Percentiles rank a stretch among this genome's conserved stretches.
Evolutionary conservation across 495 filamentous ascomycete species (phyloP).

Genomic region (Lichina pygmaea): DNA sequence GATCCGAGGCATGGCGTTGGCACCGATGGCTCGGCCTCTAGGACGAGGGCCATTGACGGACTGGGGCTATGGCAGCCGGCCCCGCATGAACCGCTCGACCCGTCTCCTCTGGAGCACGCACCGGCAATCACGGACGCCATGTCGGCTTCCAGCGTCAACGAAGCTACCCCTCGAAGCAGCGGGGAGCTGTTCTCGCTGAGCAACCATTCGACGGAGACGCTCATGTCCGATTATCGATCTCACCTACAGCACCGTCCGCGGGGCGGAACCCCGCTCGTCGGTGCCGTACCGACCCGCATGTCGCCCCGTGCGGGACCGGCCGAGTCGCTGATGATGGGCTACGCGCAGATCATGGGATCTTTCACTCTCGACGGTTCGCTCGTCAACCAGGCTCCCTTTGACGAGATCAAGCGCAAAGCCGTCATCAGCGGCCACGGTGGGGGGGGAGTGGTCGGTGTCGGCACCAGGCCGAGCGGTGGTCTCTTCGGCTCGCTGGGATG

Average conservation of each 20-base stretch:
- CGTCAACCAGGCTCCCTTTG: slow-evolving; percentile 69
- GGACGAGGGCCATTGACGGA: no score
- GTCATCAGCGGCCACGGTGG: slow-evolving; percentile 62
- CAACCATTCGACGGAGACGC: slow-evolving; percentile 78
- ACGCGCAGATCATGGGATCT: slow-evolving; percentile 77
- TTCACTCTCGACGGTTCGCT: slow-evolving; percentile 83
- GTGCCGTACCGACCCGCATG: slow-evolving; percentile 14
- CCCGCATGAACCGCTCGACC: neutral
- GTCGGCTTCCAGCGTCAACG: slow-evolving; percentile 38
- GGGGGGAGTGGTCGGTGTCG: slow-evolving; percentile 56
- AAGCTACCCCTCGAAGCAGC: slow-evolving; percentile 51
- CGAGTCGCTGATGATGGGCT: slow-evolving; percentile 91
- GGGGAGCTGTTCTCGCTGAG: slow-evolving; percentile 84
- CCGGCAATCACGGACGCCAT: slow-evolving; percentile 41
- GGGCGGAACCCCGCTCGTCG: slow-evolving; percentile 22
- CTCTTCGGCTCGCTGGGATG: slow-evolving; percentile 68
- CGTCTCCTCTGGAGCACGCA: slow-evolving; percentile 17
- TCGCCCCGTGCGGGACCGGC: slow-evolving; percentile 16
- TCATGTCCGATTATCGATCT: slow-evolving; percentile 70
- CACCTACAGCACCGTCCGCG: slow-evolving; percentile 26
- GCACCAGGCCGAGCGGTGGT: slow-evolving; percentile 53
- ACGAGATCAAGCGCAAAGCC: slow-evolving; percentile 84
- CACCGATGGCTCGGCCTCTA: no score
- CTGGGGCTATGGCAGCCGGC: no score
- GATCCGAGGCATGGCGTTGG: no score